Conservation (phyloP, 495 filamentous ascomycete genomes). For the Massariosphaeria phaeospora region DNA sequence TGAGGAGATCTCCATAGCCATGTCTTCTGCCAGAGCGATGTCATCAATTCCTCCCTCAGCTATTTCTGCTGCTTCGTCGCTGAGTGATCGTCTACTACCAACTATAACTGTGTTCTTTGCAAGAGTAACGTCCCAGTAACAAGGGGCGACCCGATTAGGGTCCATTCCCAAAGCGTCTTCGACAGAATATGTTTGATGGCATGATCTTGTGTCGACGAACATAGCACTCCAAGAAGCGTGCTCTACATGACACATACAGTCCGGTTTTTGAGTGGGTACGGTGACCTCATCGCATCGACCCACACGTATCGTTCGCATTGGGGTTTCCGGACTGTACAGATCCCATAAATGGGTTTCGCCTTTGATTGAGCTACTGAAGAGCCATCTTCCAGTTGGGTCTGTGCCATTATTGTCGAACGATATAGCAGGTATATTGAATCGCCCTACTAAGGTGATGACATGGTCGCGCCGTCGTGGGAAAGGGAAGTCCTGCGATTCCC, state of each 20-base stretch:
- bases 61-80: too few species aligned
- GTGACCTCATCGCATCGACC: neutral
- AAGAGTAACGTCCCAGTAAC: constrained; percentile 24
- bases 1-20: too few species aligned
- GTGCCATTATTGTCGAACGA: constrained; percentile 62
- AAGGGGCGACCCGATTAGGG: neutral
- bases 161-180: constrained; percentile 11
- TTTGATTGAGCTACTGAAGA: constrained; percentile 70
- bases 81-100: too few species aligned
- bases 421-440: constrained; percentile 71
- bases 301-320: constrained; percentile 48
- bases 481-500: constrained; percentile 4
- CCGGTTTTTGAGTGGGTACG: neutral
- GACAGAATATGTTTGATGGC: neutral
- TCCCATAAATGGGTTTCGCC: constrained; percentile 60
- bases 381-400: constrained; percentile 60
- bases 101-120: too few species aligned
- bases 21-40: too few species aligned
- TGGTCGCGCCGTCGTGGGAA: constrained; percentile 6
- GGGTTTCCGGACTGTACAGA: constrained; percentile 35
- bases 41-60: too few species aligned
- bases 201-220: constrained; percentile 39
- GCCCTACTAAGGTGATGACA: neutral
- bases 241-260: too few species aligned
- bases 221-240: constrained; percentile 36